Percentiles rank a stretch among this genome's conserved stretches.
Conservation (phyloP, 2,329 filamentous ascomycete species). For the Talaromyces islandicus region DNA sequence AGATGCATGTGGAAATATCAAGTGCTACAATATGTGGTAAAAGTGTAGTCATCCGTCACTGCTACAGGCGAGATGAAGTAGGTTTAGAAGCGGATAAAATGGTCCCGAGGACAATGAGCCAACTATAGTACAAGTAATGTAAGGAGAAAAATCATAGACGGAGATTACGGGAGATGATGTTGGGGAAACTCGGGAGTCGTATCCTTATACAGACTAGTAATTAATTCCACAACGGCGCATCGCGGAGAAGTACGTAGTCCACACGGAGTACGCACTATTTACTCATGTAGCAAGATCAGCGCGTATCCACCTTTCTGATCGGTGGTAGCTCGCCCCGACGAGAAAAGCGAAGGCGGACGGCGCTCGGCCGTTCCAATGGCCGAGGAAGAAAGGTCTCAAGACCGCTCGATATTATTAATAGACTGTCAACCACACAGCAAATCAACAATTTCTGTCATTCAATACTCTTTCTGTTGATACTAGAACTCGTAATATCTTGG, state of each 20-base stretch:
- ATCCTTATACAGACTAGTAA: background rate
- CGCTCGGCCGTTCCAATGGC: background rate
- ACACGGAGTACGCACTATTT: background rate
- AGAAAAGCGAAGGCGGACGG: background rate
- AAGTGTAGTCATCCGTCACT: too few species aligned
- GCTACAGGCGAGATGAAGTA: too few species aligned
- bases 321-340: background rate
- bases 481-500: background rate
- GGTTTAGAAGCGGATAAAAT: too few species aligned
- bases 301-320: background rate
- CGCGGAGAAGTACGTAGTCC: background rate
- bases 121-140: too few species aligned
- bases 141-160: background rate
- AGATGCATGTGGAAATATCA: too few species aligned
- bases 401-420: background rate
- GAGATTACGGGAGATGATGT: background rate
- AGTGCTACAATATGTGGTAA: too few species aligned
- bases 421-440: background rate
- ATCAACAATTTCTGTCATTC: background rate
- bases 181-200: background rate
- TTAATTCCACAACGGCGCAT: background rate
- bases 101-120: too few species aligned
- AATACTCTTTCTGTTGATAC: background rate
- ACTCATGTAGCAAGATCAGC: background rate
- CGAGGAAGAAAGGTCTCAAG: background rate